Conservation (phyloP, 2,329 filamentous ascomycete genomes). For the Periconia digitata region DNA sequence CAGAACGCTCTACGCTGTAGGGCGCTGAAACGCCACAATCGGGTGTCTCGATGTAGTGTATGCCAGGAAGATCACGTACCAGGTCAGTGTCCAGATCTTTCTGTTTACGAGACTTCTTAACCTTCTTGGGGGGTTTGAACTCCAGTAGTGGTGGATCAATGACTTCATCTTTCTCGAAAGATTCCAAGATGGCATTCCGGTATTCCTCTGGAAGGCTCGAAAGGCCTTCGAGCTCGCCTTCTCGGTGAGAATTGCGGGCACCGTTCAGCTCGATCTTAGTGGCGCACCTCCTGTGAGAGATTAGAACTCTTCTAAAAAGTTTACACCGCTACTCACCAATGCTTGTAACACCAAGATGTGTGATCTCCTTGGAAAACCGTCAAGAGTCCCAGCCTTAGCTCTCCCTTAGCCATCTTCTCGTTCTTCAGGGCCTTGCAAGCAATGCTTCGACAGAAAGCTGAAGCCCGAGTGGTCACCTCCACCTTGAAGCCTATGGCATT, state of each 20-base stretch:
- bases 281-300: slow-evolving; percentile 72
- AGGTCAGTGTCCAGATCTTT: background rate
- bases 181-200: slow-evolving; percentile 70
- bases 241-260: slow-evolving; percentile 57
- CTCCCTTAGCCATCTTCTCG: slow-evolving; percentile 75
- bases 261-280: slow-evolving; percentile 70
- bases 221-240: slow-evolving; percentile 70
- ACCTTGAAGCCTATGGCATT: slow-evolving; percentile 20
- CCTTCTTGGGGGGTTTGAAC: slow-evolving; percentile 5
- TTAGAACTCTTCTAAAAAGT: slow-evolving; percentile 3
- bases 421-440: slow-evolving; percentile 67
- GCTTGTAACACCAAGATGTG: slow-evolving; percentile 72
- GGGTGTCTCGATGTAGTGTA: too few relatives aligned
- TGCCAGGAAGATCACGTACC: too few relatives aligned
- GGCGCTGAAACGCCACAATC: too few relatives aligned
- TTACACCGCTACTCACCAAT: slow-evolving; percentile 66
- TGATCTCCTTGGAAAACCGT: slow-evolving; percentile 41
- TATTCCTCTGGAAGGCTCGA: slow-evolving; percentile 69
- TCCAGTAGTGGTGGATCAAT: slow-evolving; percentile 51
- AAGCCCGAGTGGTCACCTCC: slow-evolving; percentile 18
- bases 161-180: slow-evolving; percentile 73
- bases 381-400: slow-evolving; percentile 69
- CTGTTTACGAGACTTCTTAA: background rate
- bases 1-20: too few relatives aligned
- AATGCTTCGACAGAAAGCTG: slow-evolving; percentile 68